phyloP scores from a whole-genome alignment of 2,329 filamentous ascomycete species.

The Pyricularia pennisetigena region DNA sequence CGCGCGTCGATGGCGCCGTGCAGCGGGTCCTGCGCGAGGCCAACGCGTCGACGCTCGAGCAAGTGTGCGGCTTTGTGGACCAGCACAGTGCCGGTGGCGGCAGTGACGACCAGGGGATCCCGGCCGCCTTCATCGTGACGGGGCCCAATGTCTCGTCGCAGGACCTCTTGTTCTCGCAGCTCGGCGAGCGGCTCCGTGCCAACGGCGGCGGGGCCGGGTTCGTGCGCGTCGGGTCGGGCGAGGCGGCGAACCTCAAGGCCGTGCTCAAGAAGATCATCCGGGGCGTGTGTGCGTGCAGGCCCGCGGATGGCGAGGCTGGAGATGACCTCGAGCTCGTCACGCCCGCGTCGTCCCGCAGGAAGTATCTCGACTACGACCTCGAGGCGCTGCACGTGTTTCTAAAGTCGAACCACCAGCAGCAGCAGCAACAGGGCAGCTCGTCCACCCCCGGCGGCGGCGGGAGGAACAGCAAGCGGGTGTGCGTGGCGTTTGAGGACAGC shows the following conservation, averaged over 20 bases:
- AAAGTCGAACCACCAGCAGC: slow-evolving; percentile 9
- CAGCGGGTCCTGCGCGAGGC: slow-evolving; percentile 50
- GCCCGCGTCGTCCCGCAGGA: slow-evolving; percentile 27
- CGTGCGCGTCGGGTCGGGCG: slow-evolving; percentile 57
- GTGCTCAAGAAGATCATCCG: slow-evolving; percentile 64
- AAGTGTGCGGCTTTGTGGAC: slow-evolving; percentile 47
- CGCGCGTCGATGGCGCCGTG: slow-evolving; percentile 51
- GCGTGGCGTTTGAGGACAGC: slow-evolving; percentile 70
- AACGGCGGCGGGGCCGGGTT: slow-evolving; percentile 39
- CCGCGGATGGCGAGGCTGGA: slow-evolving; percentile 29
- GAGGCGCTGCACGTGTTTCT: slow-evolving; percentile 57
- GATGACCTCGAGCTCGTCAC: not conserved
- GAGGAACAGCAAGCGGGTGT: slow-evolving; percentile 39
- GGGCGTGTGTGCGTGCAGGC: slow-evolving; percentile 29
- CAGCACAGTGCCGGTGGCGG: slow-evolving; percentile 16
- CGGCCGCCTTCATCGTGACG: slow-evolving; percentile 64
- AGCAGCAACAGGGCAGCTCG: slow-evolving; percentile 25
- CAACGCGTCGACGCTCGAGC: slow-evolving; percentile 48
- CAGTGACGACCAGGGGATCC: slow-evolving; percentile 38
- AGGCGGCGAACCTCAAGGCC: slow-evolving; percentile 65
- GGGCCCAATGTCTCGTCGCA: slow-evolving; percentile 73
- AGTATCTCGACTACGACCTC: slow-evolving; percentile 69
- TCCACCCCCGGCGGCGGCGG: too few relatives aligned
- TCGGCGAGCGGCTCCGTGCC: slow-evolving; percentile 46
- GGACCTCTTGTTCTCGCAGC: slow-evolving; percentile 55